These are phyloP conservation scores for Akebia trifoliata DNA, from an alignment of 164 flowering plant species.

Conservation along the genomic window DNA sequence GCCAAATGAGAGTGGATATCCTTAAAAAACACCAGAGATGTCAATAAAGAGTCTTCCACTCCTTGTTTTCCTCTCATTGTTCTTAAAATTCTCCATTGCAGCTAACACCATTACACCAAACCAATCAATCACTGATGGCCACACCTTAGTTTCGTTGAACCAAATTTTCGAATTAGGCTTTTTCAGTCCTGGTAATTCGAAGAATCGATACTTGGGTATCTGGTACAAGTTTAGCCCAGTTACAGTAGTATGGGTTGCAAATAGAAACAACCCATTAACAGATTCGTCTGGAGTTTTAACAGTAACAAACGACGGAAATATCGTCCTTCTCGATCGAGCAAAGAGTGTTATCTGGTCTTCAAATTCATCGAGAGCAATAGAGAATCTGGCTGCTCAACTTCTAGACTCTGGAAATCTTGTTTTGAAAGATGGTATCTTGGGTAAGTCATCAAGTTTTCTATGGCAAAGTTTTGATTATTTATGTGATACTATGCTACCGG, in stretches of 20 bases:
- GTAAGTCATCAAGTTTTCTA: neutral
- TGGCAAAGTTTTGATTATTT: neutral
- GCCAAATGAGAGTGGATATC: no score
- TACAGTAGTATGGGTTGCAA: constrained; percentile 56
- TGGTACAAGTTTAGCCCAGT: constrained; percentile 20
- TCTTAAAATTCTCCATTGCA: neutral
- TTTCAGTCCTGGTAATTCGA: constrained; percentile 17
- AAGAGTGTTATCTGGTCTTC: neutral
- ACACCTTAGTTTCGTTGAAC: constrained; percentile 8
- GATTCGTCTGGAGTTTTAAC: constrained; percentile 24
- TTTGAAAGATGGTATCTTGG: neutral
- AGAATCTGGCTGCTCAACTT: neutral
- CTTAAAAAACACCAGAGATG: neutral
- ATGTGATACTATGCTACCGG: neutral
- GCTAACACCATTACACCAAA: constrained; percentile 1
- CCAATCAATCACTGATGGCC: constrained; percentile 15
- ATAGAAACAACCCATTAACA: constrained; percentile 42
- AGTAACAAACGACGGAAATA: neutral
- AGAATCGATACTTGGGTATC: constrained; percentile 17
- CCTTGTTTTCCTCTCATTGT: neutral
- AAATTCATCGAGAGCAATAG: neutral
- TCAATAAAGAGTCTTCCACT: neutral
- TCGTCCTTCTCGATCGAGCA: neutral
- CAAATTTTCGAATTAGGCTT: constrained; percentile 17
- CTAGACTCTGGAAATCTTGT: constrained; percentile 1